Evolutionary conservation across 2,329 filamentous ascomycete genomes (phyloP).

Genomic region (Pseudopyricularia cyperi): DNA sequence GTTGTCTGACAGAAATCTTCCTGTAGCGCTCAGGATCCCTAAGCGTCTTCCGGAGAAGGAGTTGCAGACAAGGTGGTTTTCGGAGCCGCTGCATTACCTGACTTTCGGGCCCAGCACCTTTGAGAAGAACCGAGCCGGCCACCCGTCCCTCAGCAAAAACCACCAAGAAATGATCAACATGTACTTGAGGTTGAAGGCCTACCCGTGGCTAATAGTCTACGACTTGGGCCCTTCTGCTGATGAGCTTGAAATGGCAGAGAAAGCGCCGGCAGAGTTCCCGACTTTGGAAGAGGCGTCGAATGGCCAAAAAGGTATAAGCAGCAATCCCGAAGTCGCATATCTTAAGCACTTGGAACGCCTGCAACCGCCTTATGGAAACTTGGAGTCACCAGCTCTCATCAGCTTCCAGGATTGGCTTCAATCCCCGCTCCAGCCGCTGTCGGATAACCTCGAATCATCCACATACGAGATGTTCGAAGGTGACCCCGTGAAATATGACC

Average conservation of each 20-base stretch:
- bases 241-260: constrained; percentile 23
- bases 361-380: constrained; percentile 48
- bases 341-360: constrained; percentile 72
- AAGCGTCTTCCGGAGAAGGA: constrained; percentile 43
- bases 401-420: constrained; percentile 88
- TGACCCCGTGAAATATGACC: constrained; percentile 94
- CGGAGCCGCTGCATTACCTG: constrained; percentile 52
- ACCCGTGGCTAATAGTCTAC: constrained; percentile 50
- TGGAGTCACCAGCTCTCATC: constrained; percentile 38
- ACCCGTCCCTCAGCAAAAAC: constrained; percentile 45
- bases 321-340: constrained; percentile 55
- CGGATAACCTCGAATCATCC: constrained; percentile 91
- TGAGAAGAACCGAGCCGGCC: constrained; percentile 45
- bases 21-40: constrained; percentile 42
- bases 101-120: constrained; percentile 41
- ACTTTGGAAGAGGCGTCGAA: constrained; percentile 52
- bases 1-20: neutral
- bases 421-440: constrained; percentile 83
- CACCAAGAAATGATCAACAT: constrained; percentile 49
- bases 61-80: constrained; percentile 55
- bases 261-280: constrained; percentile 42
- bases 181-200: constrained; percentile 51
- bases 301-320: constrained; percentile 7
- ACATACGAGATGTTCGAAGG: constrained; percentile 99
- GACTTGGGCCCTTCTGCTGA: constrained; percentile 39